These are phyloP conservation scores for Curvularia sp. DNA, from an alignment of 2,329 filamentous ascomycete genomes.

Conservation along the genomic window DNA sequence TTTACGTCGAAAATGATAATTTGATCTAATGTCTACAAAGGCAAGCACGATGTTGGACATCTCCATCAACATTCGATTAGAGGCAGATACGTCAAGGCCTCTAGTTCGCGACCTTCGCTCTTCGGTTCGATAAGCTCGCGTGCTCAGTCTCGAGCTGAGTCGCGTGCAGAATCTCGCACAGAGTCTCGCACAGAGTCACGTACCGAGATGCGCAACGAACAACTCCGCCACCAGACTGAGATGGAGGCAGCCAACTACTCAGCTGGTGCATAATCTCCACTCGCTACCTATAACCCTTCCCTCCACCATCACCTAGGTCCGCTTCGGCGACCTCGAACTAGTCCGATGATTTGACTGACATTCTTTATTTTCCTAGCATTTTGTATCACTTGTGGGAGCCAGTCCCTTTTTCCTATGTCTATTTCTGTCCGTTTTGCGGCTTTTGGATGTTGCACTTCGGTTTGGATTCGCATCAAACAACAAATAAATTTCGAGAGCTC, in stretches of 20 bases:
- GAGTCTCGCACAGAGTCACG: constrained; percentile 37
- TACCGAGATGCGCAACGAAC: constrained; percentile 34
- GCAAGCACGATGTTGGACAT: constrained; percentile 61
- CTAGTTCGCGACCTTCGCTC: constrained; percentile 38
- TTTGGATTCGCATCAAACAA: constrained; percentile 38
- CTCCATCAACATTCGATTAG: constrained; percentile 48
- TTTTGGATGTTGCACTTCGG: constrained; percentile 34
- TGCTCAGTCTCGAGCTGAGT: constrained; percentile 40
- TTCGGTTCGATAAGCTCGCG: constrained; percentile 47
- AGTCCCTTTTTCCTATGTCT: constrained; percentile 45
- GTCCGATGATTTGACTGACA: constrained; percentile 45
- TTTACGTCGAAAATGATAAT: constrained; percentile 9
- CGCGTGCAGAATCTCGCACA: constrained; percentile 27
- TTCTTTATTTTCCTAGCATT: constrained; percentile 40
- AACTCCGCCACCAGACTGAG: constrained; percentile 34
- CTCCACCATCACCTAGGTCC: constrained; percentile 7
- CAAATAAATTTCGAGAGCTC: constrained; percentile 24
- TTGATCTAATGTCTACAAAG: constrained; percentile 34
- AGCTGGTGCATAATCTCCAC: constrained; percentile 37
- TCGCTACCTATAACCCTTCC: constrained; percentile 20
- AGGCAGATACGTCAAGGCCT: constrained; percentile 38
- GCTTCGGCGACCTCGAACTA: constrained; percentile 20
- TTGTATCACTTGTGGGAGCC: constrained; percentile 21
- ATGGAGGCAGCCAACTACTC: constrained; percentile 37
- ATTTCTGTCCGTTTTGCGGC: constrained; percentile 37